Conservation (phyloP, 2,329 filamentous ascomycete species). For the Bipolaris zeicola region DNA sequence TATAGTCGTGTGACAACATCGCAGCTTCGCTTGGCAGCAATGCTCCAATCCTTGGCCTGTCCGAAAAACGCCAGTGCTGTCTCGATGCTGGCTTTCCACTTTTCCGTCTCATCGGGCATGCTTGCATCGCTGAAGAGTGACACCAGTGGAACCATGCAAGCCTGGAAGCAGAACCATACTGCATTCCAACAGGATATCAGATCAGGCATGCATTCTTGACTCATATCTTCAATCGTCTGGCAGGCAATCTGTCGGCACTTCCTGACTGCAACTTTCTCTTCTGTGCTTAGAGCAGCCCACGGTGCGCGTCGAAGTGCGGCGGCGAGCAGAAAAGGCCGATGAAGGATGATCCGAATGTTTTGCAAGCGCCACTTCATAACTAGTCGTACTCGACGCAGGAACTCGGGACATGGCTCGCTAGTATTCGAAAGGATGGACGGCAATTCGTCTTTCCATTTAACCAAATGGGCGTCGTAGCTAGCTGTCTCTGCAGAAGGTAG, state of each 20-base stretch:
- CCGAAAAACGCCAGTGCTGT: slow-evolving; percentile 52
- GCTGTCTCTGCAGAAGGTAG: slow-evolving; percentile 70
- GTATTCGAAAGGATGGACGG: slow-evolving; percentile 56
- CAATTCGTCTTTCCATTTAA: slow-evolving; percentile 74
- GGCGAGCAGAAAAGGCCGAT: slow-evolving; percentile 72
- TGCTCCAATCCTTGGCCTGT: slow-evolving; percentile 51
- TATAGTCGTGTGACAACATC: slow-evolving; percentile 52
- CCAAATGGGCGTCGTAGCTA: slow-evolving; percentile 69
- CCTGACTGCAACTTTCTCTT: slow-evolving; percentile 71
- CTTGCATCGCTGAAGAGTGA: slow-evolving; percentile 71
- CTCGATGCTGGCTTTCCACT: slow-evolving; percentile 51
- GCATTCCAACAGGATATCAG: slow-evolving; percentile 82
- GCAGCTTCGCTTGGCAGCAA: slow-evolving; percentile 52
- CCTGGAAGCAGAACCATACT: slow-evolving; percentile 82
- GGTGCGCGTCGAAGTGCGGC: slow-evolving; percentile 62
- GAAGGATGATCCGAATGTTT: slow-evolving; percentile 76
- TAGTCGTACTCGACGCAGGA: slow-evolving; percentile 70
- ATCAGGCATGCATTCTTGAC: slow-evolving; percentile 71
- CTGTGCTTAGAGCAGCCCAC: slow-evolving; percentile 59
- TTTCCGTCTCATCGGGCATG: slow-evolving; percentile 48
- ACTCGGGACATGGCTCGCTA: slow-evolving; percentile 70
- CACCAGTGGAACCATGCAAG: slow-evolving; percentile 77
- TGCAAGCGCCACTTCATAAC: slow-evolving; percentile 85
- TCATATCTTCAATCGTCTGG: slow-evolving; percentile 74
- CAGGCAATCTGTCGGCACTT: slow-evolving; percentile 72